Base-by-base conservation (phyloP, 257 asterid species). In the Catharanthus roseus region DNA sequence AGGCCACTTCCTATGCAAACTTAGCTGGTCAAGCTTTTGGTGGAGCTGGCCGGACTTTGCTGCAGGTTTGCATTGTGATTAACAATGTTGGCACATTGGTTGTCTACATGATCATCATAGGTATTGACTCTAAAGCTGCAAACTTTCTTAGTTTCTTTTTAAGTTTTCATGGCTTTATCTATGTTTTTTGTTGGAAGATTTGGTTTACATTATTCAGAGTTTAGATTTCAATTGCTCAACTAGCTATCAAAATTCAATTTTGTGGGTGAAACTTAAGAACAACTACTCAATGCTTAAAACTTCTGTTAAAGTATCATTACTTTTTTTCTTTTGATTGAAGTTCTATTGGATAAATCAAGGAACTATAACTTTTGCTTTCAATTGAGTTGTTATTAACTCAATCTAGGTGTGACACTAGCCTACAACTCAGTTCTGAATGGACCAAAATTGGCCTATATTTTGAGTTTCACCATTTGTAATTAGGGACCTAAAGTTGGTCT, bases 91-190 rank as follows among this genome's bases (percentile, higher is more conserved):
- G 97, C 19, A 80, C 82, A 80, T 91, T 91, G 39, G 90, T 91
- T 44, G 97, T 86, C 67, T 91, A 89, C 86, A 82, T 89, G 95
- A 91, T 89, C 79, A 91, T 91, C 60, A 87, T 91, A 44, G 96
- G 96, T 91, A 85, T 58, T 21, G 29, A 34, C 36, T 53, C 50
- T 68, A 28, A 36, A 39, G 38, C 66, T 39, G 6, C 9, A 10
- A 60, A 64, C 55, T 42, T 39, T 56, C 6, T 42, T 19, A 9
- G 31, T 62, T 51, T 62, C 6, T n/a, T 42, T 2, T 0, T 1
- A 1, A 39, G 3, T 7, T 39, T 39, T 13, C 18, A n/a, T 1
- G 15, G n/a, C n/a, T n/a, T 26, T 71, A 24, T 31, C 29, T 26
- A 11, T 29, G 64, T 42, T 7, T 57, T 23, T 41, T n/a, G 31